Base-by-base conservation (phyloP, 2,329 filamentous ascomycete genomes). In the Diaporthe sp. region DNA sequence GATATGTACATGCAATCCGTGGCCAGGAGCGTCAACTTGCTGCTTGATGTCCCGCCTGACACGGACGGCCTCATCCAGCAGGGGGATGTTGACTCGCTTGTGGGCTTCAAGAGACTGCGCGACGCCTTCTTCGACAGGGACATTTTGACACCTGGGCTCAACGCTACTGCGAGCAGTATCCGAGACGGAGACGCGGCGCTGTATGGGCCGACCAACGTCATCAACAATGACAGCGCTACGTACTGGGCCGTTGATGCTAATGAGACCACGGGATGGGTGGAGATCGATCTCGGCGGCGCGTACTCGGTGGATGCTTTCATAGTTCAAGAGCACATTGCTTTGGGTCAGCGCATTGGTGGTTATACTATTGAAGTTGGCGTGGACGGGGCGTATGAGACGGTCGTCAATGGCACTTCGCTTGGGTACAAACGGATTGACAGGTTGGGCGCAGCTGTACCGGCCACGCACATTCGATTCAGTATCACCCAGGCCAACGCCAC, bases 261-360 rank as follows among this genome's bases (percentile, higher is more conserved):
- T 13, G 30, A 51, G 44, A 66, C 63, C 27, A 79, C 77, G 0
- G 79, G 78, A 4, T 79, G 71, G 69, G 44, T 80, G n/a, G 80
- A 80, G 69, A 68, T 80, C 22, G 77, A 79, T 22, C 68, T 81
- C 7, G 79, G 76, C 1, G 74, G 50, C 5, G 55, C 32, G 15
- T 74, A 75, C 19, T 71, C 51, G 5, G 59, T 81, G 25, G 76
- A 79, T 42, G 79, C 79, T 4, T 79, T 81, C 53, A 73, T 80
- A 22, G 72, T 76, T 4, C 78, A 80, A 58, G 80, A 81, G 71
- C 77, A 81, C 65, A 80, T 81, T 47, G 76, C 79, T 9, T 66
- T 80, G 8, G 80, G 80, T 5, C 80, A 81, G 72, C 77, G 80
- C 4, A 78, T 81, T 27, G 80, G 80, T n/a, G 79, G 78, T 1